Evolutionary conservation across 345 rosid species (phyloP).

Genomic region (Boechera retrofracta): DNA sequence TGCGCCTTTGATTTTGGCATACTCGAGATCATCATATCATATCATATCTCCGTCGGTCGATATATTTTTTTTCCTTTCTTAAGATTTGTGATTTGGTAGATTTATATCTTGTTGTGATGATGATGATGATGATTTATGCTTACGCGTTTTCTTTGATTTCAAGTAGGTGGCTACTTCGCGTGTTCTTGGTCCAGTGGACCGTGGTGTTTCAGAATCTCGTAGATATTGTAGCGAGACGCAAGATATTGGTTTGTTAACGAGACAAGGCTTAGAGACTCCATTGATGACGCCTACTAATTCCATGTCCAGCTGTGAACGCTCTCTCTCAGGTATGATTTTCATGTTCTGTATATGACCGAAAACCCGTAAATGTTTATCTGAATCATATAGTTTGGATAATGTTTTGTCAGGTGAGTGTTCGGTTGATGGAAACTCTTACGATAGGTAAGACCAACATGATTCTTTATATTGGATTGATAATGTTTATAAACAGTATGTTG

Average conservation of each 20-base stretch:
- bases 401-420: conserved; percentile 70
- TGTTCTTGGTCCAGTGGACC: conserved; percentile 26
- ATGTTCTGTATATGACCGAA: background rate
- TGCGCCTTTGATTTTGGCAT: background rate
- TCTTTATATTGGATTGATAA: background rate
- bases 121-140: background rate
- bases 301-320: conserved; percentile 63
- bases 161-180: conserved; percentile 38
- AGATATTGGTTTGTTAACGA: conserved; percentile 28
- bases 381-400: conserved; percentile 13
- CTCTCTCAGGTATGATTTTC: conserved; percentile 58
- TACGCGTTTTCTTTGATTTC: conserved; percentile 19
- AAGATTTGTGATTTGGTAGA: background rate
- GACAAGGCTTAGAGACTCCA: conserved; percentile 30
- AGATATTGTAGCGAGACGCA: conserved; percentile 60
- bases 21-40: background rate
- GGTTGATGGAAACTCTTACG: conserved; percentile 62
- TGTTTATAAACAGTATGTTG: conserved; percentile 3
- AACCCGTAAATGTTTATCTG: conserved; percentile 12
- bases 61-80: conserved; percentile 7
- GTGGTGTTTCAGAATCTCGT: conserved; percentile 40
- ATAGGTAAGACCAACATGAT: conserved; percentile 50
- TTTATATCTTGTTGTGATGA: background rate
- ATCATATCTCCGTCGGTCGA: conserved; percentile 33
- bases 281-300: conserved; percentile 68